Base-by-base conservation (phyloP, 164 flowering plant genomes). In the Sextonia rubra region DNA sequence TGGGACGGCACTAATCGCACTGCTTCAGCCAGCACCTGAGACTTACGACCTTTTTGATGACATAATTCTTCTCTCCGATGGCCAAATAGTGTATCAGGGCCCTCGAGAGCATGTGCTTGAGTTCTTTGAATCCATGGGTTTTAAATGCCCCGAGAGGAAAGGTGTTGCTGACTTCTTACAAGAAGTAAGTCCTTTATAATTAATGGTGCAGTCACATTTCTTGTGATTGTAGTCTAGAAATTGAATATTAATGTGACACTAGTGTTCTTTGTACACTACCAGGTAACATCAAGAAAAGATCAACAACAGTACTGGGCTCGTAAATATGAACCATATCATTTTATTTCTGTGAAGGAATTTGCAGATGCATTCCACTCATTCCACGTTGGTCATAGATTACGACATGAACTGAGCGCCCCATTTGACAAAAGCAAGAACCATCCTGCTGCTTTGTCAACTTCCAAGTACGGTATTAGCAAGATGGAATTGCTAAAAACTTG, bases 11-110 rank as follows among this genome's bases (percentile, higher is more conserved):
- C 27, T 92, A 37, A 88, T 92, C 32, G 88, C 97, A 24, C 91
- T 92, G 55, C 86, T 92, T 44, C 97, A 90, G 80, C 97, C 97
- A 8, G 90, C 97, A 15, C 97, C 93, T 0, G 97, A 92, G 82
- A 89, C 91, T 30, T 91, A 83, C 37, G 76, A 88, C 55, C 88
- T 91, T 20, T 91, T 91, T 30, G 93, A 90, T 75, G 97, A 90
- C 75, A 85, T 92, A 58, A 79, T 92, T 48, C 90, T 92, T 47
- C 71, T 92, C 47, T 86, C 93, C 3, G 92, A 92, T 72, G 92
- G 95, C 3, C 82, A 81, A 32, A 84, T 89, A 30, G 89, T 90
- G 62, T 90, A 92, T 61, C 92, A 92, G 73, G 97, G 93, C 44
- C 89, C 93, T 20, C 83, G 89, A 2, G 89, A 89, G 73, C 25